These are phyloP conservation scores for Leishmania amazonensis DNA, from an alignment of 208 protist species.

Conservation along the genomic window DNA sequence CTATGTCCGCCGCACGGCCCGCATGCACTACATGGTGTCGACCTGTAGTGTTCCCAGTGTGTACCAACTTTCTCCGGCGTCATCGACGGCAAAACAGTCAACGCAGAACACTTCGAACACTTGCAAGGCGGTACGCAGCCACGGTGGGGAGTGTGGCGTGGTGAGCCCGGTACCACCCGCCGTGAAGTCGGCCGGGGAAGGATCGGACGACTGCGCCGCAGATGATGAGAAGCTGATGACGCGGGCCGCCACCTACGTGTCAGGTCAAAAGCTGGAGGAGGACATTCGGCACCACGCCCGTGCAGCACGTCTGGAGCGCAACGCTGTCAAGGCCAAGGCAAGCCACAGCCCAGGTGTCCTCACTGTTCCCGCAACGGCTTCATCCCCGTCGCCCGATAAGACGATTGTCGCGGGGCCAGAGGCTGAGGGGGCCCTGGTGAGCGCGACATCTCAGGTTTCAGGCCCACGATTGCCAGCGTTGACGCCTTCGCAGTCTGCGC, in stretches of 20 bases:
- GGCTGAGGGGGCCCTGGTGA: neutral
- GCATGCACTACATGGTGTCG: constrained; percentile 57
- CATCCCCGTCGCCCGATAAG: neutral
- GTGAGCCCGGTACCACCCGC: neutral
- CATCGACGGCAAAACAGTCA: constrained; percentile 1
- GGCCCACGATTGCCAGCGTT: constrained; percentile 4
- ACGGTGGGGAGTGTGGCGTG: neutral
- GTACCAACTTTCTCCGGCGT: constrained; percentile 31
- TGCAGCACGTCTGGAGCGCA: constrained; percentile 14
- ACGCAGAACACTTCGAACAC: neutral
- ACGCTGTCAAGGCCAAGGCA: neutral
- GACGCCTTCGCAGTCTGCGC: neutral
- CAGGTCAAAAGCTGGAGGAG: constrained; percentile 40
- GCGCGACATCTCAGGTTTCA: neutral
- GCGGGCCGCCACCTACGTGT: constrained; percentile 10
- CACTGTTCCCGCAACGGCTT: neutral
- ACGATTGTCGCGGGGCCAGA: neutral
- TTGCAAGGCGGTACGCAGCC: neutral
- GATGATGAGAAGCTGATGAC: neutral
- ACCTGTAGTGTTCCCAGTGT: constrained; percentile 53
- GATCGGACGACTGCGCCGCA: neutral
- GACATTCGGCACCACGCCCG: constrained; percentile 47
- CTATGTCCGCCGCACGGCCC: constrained; percentile 46
- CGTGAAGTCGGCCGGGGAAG: neutral
- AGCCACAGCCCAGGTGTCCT: neutral